Conservation (phyloP, 108 stramenopile genomes). For the Nitzschia palea region DNA sequence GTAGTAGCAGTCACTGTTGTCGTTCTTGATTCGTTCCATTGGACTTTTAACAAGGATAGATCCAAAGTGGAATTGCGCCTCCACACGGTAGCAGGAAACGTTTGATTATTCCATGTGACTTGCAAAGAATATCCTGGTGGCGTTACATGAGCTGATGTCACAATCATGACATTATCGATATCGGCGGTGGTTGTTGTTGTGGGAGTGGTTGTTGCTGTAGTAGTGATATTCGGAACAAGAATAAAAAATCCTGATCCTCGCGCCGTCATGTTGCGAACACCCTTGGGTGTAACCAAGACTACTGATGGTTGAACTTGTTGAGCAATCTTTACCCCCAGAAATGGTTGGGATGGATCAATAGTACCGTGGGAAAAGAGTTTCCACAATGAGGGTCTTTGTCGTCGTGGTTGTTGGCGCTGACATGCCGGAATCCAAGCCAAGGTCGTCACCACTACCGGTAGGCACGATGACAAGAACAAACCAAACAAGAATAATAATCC, state of each 20-base stretch:
- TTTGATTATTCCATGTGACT: constrained; percentile 29
- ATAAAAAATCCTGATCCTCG: constrained; percentile 13
- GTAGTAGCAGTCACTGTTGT: no score
- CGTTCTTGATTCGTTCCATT: no score
- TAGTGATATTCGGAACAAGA: neutral
- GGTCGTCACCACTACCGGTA: no score
- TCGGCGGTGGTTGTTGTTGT: neutral
- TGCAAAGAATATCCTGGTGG: constrained; percentile 48
- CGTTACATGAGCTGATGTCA: constrained; percentile 55
- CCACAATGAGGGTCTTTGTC: no score
- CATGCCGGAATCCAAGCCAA: no score
- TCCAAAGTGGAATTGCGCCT: constrained; percentile 49
- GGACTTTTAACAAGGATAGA: constrained; percentile 44
- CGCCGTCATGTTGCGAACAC: constrained; percentile 50
- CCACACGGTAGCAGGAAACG: constrained; percentile 44
- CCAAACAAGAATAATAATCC: no score
- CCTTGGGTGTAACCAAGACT: constrained; percentile 36
- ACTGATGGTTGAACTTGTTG: constrained; percentile 33
- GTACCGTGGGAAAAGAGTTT: neutral
- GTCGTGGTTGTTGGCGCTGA: no score
- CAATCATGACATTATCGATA: no score
- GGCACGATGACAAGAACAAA: no score
- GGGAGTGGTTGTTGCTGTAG: neutral
- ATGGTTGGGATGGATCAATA: neutral
- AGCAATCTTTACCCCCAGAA: constrained; percentile 1